Evolutionary conservation across 306 rosid genomes (phyloP).

Genomic region (Ormosia semicastrata): DNA sequence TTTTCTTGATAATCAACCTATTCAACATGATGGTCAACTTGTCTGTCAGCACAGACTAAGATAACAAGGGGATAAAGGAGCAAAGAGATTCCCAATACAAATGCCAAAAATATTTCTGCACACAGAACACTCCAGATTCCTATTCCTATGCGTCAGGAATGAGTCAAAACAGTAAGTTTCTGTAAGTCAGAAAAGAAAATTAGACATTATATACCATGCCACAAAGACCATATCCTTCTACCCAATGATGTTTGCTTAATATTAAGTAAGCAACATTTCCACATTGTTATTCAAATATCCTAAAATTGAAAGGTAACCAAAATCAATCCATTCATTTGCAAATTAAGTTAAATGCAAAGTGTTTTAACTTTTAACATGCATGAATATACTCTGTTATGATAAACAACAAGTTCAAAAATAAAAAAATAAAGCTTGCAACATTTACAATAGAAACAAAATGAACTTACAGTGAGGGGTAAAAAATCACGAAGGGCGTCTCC

Average conservation of each 20-base stretch:
- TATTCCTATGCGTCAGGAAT: neutral
- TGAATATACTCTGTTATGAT: too few species aligned
- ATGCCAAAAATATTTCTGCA: neutral
- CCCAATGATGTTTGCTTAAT: neutral
- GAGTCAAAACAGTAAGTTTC: neutral
- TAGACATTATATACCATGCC: too few species aligned
- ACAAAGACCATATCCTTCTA: too few species aligned
- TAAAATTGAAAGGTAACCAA: neutral
- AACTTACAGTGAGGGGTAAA: conserved; percentile 85
- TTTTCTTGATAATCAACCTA: conserved; percentile 98
- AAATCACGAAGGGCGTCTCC: conserved; percentile 71
- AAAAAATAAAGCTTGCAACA: too few species aligned
- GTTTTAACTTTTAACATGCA: too few species aligned
- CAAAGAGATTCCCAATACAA: neutral
- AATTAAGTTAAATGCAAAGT: too few species aligned
- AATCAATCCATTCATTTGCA: neutral
- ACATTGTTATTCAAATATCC: neutral
- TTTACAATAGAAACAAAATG: too few species aligned
- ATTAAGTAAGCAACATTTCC: neutral
- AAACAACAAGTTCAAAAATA: too few species aligned
- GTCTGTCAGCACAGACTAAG: neutral
- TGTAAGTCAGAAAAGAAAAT: too few species aligned
- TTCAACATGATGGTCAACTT: neutral
- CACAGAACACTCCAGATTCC: neutral
- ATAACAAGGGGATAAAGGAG: neutral